Conservation (phyloP, 306 rosid species). For the Phaseolus lunatus region DNA sequence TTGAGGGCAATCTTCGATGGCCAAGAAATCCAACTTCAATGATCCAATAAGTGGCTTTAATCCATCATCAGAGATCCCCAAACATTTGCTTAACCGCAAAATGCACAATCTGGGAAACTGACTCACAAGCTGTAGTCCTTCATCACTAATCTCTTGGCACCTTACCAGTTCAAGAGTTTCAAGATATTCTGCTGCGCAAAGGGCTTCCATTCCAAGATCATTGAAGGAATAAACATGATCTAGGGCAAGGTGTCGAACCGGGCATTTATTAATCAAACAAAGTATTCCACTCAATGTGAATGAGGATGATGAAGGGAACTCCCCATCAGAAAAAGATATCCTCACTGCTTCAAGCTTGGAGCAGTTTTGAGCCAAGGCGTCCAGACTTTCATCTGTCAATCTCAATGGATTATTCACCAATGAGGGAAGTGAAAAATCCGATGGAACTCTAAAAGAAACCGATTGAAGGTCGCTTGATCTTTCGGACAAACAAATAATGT, state of each 20-base stretch:
- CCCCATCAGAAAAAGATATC: slow-evolving; percentile 84
- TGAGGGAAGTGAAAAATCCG: slow-evolving; percentile 83
- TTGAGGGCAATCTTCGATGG: slow-evolving; percentile 87
- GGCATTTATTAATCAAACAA: slow-evolving; percentile 68
- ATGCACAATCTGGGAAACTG: slow-evolving; percentile 66
- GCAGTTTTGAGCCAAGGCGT: slow-evolving; percentile 77
- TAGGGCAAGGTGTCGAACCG: slow-evolving; percentile 69
- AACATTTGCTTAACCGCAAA: slow-evolving; percentile 71
- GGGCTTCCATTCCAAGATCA: slow-evolving; percentile 87
- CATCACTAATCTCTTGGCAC: slow-evolving; percentile 90
- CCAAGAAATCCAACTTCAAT: slow-evolving; percentile 68
- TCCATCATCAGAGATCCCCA: slow-evolving; percentile 89
- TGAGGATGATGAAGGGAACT: slow-evolving; percentile 82
- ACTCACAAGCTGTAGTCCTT: slow-evolving; percentile 81
- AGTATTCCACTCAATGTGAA: slow-evolving; percentile 80
- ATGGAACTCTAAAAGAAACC: slow-evolving; percentile 78
- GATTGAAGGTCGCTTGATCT: slow-evolving; percentile 69
- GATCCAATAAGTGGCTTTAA: slow-evolving; percentile 79
- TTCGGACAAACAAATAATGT: slow-evolving; percentile 71
- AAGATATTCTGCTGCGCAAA: slow-evolving; percentile 72
- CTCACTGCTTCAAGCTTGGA: slow-evolving; percentile 76
- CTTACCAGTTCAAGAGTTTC: slow-evolving; percentile 78
- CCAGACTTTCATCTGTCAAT: slow-evolving; percentile 82
- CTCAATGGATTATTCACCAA: slow-evolving; percentile 65
- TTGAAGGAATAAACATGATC: slow-evolving; percentile 89